Conservation (phyloP, 139 green algal species). For the Limnomonas spitsbergensis region DNA sequence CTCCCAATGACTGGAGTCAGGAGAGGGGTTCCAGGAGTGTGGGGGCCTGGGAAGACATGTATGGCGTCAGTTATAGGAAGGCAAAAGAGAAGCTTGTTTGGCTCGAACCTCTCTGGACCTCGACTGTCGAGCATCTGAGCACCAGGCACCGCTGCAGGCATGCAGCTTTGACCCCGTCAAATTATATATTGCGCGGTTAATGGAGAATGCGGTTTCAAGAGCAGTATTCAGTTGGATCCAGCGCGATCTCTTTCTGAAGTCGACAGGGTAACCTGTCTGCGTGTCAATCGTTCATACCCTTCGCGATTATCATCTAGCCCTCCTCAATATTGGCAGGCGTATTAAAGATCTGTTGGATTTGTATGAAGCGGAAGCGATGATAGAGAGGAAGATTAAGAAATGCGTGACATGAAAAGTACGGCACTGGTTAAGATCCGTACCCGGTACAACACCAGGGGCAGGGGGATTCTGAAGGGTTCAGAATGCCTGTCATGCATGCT, state of each 20-base stretch:
- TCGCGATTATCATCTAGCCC: no score
- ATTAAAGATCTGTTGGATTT: no score
- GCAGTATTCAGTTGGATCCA: neutral
- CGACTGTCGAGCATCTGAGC: neutral
- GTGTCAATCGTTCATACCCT: no score
- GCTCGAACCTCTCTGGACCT: neutral
- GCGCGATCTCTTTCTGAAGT: neutral
- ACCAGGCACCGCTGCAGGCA: neutral
- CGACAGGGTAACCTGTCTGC: neutral
- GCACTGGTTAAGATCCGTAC: no score
- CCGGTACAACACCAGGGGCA: no score
- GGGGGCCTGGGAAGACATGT: neutral
- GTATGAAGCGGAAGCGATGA: no score
- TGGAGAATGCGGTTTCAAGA: conserved; percentile 1
- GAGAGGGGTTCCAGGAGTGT: neutral
- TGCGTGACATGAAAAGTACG: no score
- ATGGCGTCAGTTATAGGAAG: neutral
- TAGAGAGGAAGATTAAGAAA: no score
- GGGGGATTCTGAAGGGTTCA: no score
- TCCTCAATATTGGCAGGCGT: no score
- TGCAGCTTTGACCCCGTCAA: neutral
- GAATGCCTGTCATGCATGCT: no score
- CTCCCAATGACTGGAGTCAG: neutral
- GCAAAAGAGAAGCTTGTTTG: neutral
- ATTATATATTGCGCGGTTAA: neutral